Evolutionary conservation across 2,329 filamentous ascomycete species (phyloP).

Genomic region (Nemania bipapillata): DNA sequence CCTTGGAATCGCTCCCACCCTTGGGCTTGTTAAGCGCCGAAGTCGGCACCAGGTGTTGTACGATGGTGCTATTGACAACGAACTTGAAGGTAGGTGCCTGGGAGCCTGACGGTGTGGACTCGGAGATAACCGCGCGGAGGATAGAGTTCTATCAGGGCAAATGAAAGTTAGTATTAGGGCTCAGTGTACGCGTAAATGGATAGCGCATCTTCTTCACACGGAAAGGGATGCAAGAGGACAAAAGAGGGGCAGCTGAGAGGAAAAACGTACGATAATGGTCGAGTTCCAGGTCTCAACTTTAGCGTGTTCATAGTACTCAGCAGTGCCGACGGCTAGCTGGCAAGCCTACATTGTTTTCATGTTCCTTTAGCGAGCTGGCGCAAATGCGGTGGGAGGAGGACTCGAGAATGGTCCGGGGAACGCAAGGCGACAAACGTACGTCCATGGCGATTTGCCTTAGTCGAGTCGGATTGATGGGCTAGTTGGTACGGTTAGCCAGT

Average conservation of each 20-base stretch:
- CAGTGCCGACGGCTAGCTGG: conserved; percentile 76
- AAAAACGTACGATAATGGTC: conserved; percentile 81
- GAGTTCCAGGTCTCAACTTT: conserved; percentile 91
- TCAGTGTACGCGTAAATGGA: conserved; percentile 11
- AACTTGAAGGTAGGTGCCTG: conserved; percentile 82
- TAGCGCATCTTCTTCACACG: background rate
- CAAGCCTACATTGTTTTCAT: conserved; percentile 72
- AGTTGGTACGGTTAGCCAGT: conserved; percentile 37
- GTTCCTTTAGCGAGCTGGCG: conserved; percentile 36
- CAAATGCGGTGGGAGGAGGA: conserved; percentile 15
- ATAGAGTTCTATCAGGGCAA: conserved; percentile 71
- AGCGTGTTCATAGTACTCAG: conserved; percentile 85
- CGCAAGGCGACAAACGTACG: conserved; percentile 63
- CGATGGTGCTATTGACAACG: conserved; percentile 97
- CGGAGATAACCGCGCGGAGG: conserved; percentile 79
- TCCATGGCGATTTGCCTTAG: conserved; percentile 87
- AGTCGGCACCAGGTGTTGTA: conserved; percentile 85
- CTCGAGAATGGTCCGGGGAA: background rate
- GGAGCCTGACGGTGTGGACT: conserved; percentile 69
- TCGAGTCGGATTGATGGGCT: conserved; percentile 81
- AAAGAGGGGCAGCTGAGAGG: conserved; percentile 16
- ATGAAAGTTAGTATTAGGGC: conserved; percentile 34
- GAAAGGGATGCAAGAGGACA: background rate
- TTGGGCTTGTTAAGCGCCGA: conserved; percentile 71
- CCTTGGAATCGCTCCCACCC: conserved; percentile 59